Percentiles rank a stretch among this genome's conserved stretches.
Evolutionary conservation across 768 basidiomycete species (phyloP).

Genomic region (Xerocomellus intermedius): DNA sequence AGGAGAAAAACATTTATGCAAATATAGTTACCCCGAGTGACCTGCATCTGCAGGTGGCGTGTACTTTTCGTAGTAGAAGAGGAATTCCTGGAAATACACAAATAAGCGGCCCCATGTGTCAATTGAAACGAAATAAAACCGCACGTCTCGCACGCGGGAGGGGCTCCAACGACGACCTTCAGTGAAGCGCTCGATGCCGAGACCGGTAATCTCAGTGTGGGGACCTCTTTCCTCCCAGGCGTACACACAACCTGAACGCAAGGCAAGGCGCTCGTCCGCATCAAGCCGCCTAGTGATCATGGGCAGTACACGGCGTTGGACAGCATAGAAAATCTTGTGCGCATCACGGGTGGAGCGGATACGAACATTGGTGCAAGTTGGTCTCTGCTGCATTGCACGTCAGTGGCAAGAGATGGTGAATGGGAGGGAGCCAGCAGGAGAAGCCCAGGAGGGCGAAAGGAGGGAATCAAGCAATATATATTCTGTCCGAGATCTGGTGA

Average conservation of each 20-base stretch:
- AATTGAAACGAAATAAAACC: slow-evolving; percentile 24
- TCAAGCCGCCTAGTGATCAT: slow-evolving; percentile 79
- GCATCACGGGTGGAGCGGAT: slow-evolving; percentile 78
- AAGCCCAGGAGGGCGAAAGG: slow-evolving; percentile 9
- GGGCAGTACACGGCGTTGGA: slow-evolving; percentile 58
- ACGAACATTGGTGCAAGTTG: slow-evolving; percentile 69
- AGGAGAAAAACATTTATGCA: neutral
- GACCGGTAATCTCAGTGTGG: slow-evolving; percentile 69
- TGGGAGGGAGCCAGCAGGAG: slow-evolving; percentile 8
- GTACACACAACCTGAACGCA: slow-evolving; percentile 45
- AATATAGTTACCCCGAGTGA: slow-evolving; percentile 39
- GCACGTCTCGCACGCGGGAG: slow-evolving; percentile 77
- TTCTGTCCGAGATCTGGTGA: slow-evolving; percentile 32
- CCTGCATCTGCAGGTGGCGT: slow-evolving; percentile 45
- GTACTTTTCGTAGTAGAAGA: slow-evolving; percentile 83
- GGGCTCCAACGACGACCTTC: slow-evolving; percentile 83
- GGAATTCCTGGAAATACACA: slow-evolving; percentile 59
- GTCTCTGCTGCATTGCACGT: slow-evolving; percentile 53
- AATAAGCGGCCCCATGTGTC: slow-evolving; percentile 9
- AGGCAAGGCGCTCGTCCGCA: slow-evolving; percentile 66
- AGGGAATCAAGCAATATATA: slow-evolving; percentile 31
- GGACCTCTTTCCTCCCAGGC: slow-evolving; percentile 77
- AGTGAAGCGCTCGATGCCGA: slow-evolving; percentile 83
- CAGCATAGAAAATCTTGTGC: slow-evolving; percentile 76
- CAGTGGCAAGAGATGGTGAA: slow-evolving; percentile 12